Evolutionary conservation across 192 early-diverging fungal genomes (phyloP).

Genomic region (Helicostylum pulchrum): DNA sequence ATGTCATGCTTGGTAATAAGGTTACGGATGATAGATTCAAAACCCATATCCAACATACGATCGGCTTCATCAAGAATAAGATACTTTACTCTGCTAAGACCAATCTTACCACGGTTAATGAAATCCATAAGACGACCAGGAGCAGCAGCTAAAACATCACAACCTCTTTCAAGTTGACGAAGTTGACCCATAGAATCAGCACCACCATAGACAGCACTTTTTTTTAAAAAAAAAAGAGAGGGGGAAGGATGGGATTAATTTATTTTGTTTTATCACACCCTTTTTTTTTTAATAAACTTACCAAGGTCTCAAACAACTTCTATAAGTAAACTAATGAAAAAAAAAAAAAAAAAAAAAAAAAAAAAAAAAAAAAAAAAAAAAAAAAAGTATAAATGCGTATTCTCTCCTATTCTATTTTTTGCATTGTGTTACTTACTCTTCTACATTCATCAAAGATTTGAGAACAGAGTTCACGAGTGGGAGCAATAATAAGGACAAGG

Average conservation of each 20-base stretch:
- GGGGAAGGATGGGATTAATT: slow-evolving; percentile 27
- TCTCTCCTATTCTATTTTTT: background rate
- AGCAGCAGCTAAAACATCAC: slow-evolving; percentile 90
- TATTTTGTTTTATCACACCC: no score
- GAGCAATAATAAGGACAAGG: slow-evolving; percentile 66
- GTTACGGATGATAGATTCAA: slow-evolving; percentile 87
- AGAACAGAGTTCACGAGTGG: slow-evolving; percentile 79
- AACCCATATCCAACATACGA: slow-evolving; percentile 98
- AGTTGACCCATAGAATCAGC: slow-evolving; percentile 75
- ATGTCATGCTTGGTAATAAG: slow-evolving; percentile 62
- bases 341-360: background rate
- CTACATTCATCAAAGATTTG: slow-evolving; percentile 81
- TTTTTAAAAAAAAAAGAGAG: slow-evolving; percentile 23
- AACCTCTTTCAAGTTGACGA: slow-evolving; percentile 77
- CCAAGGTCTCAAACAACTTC: slow-evolving; percentile 50
- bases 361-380: background rate
- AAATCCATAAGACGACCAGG: slow-evolving; percentile 92
- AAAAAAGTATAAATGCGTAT: background rate
- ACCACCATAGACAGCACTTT: slow-evolving; percentile 86
- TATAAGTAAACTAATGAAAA: slow-evolving; percentile 36
- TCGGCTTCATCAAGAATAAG: slow-evolving; percentile 84
- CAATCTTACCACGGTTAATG: slow-evolving; percentile 76
- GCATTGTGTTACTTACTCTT: slow-evolving; percentile 34
- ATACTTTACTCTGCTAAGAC: slow-evolving; percentile 67
- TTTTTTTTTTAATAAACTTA: slow-evolving; percentile 30